phyloP scores from a whole-genome alignment of 2,329 filamentous ascomycete species.

The Graphium sp. region DNA sequence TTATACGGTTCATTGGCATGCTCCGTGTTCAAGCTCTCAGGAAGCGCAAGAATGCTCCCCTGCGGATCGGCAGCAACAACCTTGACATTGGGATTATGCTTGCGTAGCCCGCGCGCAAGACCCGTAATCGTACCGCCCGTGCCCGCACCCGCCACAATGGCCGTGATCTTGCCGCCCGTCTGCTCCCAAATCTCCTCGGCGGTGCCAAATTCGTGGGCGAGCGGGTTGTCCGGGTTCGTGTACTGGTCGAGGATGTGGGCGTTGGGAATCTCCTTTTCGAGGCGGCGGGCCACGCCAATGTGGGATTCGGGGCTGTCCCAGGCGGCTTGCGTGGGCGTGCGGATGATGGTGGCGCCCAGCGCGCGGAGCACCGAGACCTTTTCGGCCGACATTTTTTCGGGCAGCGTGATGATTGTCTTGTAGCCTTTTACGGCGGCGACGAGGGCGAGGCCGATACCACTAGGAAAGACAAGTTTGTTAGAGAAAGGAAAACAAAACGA shows the following conservation, averaged over 20 bases:
- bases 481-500: not conserved
- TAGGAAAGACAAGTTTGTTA: conserved; percentile 8
- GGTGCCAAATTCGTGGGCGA: conserved; percentile 85
- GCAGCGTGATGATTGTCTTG: conserved; percentile 95
- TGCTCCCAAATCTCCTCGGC: conserved; percentile 94
- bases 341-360: conserved; percentile 90
- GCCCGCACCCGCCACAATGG: conserved; percentile 79
- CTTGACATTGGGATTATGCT: conserved; percentile 74
- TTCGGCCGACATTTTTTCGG: conserved; percentile 98
- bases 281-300: conserved; percentile 78
- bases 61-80: conserved; percentile 85
- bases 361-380: conserved; percentile 92
- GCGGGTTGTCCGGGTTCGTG: conserved; percentile 75
- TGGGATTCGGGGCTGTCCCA: conserved; percentile 92
- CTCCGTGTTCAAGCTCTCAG: conserved; percentile 62
- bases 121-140: conserved; percentile 94
- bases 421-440: conserved; percentile 95
- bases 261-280: conserved; percentile 92
- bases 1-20: conserved; percentile 79
- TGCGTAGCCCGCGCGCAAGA: conserved; percentile 66
- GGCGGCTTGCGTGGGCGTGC: conserved; percentile 88
- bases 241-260: conserved; percentile 97
- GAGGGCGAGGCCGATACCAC: conserved; percentile 81
- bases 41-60: conserved; percentile 79
- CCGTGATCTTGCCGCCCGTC: conserved; percentile 66